Evolutionary conservation across 441 rosid species (phyloP).

Genomic region (Pelargonium citronellum): DNA sequence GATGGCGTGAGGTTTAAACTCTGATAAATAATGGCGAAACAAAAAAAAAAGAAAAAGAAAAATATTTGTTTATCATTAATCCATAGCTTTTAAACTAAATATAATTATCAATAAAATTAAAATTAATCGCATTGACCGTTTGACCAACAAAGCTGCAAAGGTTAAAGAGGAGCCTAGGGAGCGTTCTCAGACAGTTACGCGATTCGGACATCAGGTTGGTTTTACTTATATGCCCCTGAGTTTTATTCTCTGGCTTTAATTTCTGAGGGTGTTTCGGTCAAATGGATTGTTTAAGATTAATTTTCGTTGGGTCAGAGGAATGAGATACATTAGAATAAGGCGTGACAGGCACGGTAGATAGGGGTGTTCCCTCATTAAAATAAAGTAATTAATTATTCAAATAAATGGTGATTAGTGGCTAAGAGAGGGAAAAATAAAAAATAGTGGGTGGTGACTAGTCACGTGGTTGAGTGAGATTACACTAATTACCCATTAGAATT

Average conservation of each 20-base stretch:
- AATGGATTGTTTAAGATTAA: neutral
- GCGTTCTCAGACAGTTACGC: too few species aligned
- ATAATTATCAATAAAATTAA: neutral
- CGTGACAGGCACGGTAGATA: too few species aligned
- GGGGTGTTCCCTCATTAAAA: too few species aligned
- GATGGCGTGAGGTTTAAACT: slow-evolving; percentile 5
- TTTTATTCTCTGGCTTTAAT: neutral
- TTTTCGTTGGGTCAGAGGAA: too few species aligned
- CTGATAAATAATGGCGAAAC: neutral
- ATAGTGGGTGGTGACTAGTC: slow-evolving; percentile 1
- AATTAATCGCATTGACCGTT: neutral
- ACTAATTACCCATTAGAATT: neutral
- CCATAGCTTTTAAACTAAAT: too few species aligned
- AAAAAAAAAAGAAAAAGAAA: neutral
- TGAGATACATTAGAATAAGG: too few species aligned
- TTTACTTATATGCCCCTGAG: neutral
- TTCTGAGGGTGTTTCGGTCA: neutral
- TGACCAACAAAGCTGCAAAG: neutral
- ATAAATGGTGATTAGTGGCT: neutral
- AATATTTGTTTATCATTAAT: neutral
- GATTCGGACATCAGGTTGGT: too few species aligned
- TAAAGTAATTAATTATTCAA: too few species aligned
- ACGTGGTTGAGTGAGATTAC: neutral
- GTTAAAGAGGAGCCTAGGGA: too few species aligned
- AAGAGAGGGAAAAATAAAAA: neutral